A percentile compares a stretch with the other conserved stretches of the same genome.
These are phyloP conservation scores for Cucurbita moschata DNA, from an alignment of 306 rosid species.

Conservation along the genomic window DNA sequence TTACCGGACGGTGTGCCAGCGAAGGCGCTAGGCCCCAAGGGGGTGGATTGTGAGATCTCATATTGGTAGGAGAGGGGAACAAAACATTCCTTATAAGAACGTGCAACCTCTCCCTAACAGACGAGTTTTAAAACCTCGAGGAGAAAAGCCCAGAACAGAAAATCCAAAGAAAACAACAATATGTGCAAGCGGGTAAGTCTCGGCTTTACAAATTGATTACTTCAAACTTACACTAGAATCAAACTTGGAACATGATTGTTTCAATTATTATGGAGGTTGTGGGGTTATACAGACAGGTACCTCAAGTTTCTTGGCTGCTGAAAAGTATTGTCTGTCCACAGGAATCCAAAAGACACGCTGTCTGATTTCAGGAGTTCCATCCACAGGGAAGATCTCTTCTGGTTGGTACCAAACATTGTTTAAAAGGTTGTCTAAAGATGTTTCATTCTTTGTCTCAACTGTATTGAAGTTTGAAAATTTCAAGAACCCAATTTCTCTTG, in stretches of 20 bases:
- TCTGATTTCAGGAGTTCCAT: constrained; percentile 42
- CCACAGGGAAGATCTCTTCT: constrained; percentile 51
- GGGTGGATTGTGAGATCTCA: too few species aligned
- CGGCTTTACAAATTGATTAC: neutral
- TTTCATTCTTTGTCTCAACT: constrained; percentile 13
- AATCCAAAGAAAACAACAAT: too few species aligned
- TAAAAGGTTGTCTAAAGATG: constrained; percentile 21
- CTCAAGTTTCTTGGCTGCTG: constrained; percentile 33
- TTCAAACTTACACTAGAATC: neutral
- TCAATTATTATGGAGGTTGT: neutral
- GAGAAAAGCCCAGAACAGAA: too few species aligned
- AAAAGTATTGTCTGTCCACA: constrained; percentile 29
- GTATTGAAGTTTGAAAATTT: constrained; percentile 29
- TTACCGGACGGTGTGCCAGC: too few species aligned
- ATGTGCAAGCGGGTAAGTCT: too few species aligned
- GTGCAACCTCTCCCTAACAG: too few species aligned
- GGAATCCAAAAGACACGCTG: constrained; percentile 58
- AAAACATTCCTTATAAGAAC: too few species aligned
- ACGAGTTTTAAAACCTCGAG: too few species aligned
- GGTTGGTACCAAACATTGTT: constrained; percentile 65
- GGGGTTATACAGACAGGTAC: constrained; percentile 3
- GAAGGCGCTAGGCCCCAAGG: too few species aligned
- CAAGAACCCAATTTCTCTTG: constrained; percentile 31
- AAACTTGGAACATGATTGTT: neutral
- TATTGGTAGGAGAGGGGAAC: too few species aligned